phyloP scores from a whole-genome alignment of 495 filamentous ascomycete genomes.

The Penicillium verhagenii region DNA sequence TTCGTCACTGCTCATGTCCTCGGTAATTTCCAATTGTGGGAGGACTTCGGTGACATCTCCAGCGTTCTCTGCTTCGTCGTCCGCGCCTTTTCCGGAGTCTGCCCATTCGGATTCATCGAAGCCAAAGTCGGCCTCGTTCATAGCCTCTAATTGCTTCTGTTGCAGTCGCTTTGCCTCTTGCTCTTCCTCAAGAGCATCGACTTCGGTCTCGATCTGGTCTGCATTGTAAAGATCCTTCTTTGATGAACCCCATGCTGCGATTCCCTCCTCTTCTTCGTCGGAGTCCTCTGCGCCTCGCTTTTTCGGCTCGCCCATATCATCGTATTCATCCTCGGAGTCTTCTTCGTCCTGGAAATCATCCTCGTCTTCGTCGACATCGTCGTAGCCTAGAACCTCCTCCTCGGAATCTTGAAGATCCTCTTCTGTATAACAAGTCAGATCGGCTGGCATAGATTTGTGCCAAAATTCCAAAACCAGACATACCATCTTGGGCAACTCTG shows the following conservation, averaged over 20 bases:
- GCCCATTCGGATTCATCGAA: constrained; percentile 89
- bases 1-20: constrained; percentile 74
- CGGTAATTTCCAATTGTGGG: constrained; percentile 75
- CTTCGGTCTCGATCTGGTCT: constrained; percentile 85
- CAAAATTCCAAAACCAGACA: constrained; percentile 14
- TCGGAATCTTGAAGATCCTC: constrained; percentile 70
- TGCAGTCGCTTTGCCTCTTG: constrained; percentile 82
- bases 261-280: constrained; percentile 69
- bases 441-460: background rate
- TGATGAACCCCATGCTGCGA: constrained; percentile 80
- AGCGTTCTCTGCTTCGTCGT: constrained; percentile 38
- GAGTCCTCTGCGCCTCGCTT: constrained; percentile 23
- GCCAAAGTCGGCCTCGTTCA: constrained; percentile 87
- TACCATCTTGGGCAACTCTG: constrained; percentile 63
- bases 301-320: constrained; percentile 29
- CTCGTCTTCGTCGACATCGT: constrained; percentile 48
- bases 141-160: constrained; percentile 79
- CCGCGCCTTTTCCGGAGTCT: constrained; percentile 40
- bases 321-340: constrained; percentile 41
- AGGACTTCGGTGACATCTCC: constrained; percentile 76
- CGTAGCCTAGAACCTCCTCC: constrained; percentile 79
- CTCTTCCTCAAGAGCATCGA: constrained; percentile 90
- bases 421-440: constrained; percentile 42
- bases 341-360: constrained; percentile 54
- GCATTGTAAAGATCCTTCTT: constrained; percentile 91